Evolutionary conservation across 129 eudicot genomes (phyloP), one percentile per base, ranked within the genome.

Genomic region (Calendula officinalis): DNA sequence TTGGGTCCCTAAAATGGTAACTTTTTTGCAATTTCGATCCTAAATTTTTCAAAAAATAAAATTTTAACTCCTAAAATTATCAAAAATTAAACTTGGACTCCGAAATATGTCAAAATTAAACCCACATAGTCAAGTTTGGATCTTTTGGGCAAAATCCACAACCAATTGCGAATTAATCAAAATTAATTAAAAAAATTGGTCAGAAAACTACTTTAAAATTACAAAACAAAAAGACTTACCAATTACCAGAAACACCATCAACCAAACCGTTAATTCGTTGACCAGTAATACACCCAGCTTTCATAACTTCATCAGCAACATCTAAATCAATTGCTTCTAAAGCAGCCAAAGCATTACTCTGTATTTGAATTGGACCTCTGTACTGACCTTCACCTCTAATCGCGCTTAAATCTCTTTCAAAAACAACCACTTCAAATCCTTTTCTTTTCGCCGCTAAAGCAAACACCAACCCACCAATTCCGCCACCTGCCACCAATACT

Each of bases 331-430:
- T 94, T 4, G 99, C 99, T 74, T 94, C 99, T 56, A 94, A 81
- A 83, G 97, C 95, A 67, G 99, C 99, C 76, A 94, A 77, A 5
- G 99, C 97, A 66, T 94, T 94, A 75, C 99, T 94, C 77, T 94
- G 99, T 64, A 94, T 80, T 78, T 94, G 99, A 77, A 94, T 94
- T 0, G 99, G 99, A 36, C 99, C 99, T 50, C 99, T 86, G 65
- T 94, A 94, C 47, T 94, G 99, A 6, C 99, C 99, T 60, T 94
- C 99, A 39, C 99, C 99, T 86, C 97, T 94, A 8, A 94, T 86
- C 0, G 99, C 97, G 78, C 97, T 94, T 88, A 94, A 47, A 74
- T 94, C 99, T 83, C 70, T 94, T 83, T 94, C 99, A 78, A 94
- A 94, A 62, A 94, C 99, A 79, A 85, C 62, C 61, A 94, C 99